Evolutionary conservation across 352 stramenopile genomes (phyloP).

Genomic region (Globisporangium splendens): DNA sequence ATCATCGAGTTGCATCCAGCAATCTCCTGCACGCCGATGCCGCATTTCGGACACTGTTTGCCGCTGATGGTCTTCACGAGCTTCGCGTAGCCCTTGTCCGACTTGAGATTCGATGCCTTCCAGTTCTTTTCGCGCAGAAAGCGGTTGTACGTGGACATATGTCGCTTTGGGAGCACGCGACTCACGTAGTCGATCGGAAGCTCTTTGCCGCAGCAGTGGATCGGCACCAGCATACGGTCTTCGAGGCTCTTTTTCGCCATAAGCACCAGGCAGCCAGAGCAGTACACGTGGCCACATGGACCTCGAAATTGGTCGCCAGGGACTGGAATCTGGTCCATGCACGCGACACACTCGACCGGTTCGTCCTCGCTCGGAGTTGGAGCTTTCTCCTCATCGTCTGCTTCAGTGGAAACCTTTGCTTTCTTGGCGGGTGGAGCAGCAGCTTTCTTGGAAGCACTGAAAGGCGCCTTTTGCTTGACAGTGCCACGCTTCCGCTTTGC

Average conservation of each 20-base stretch:
- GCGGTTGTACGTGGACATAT: slow-evolving; percentile 40
- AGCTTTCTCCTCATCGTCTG: too few relatives aligned
- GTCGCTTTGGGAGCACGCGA: slow-evolving; percentile 25
- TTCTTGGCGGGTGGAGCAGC: not conserved
- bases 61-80: slow-evolving; percentile 27
- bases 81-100: slow-evolving; percentile 57
- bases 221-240: slow-evolving; percentile 37
- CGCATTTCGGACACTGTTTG: slow-evolving; percentile 69
- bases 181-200: slow-evolving; percentile 61
- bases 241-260: slow-evolving; percentile 49
- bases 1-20: slow-evolving; percentile 54
- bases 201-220: slow-evolving; percentile 71
- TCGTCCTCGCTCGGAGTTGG: too few relatives aligned
- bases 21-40: slow-evolving; percentile 52
- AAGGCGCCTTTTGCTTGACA: slow-evolving; percentile 11
- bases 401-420: slow-evolving; percentile 1
- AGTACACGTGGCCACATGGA: slow-evolving; percentile 66
- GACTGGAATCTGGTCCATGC: slow-evolving; percentile 4
- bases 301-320: slow-evolving; percentile 1
- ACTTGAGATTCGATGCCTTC: slow-evolving; percentile 36
- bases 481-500: slow-evolving; percentile 1
- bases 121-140: slow-evolving; percentile 58
- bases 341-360: slow-evolving; percentile 2
- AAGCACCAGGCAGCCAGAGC: slow-evolving; percentile 40
- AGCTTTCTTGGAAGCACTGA: not conserved